phyloP scores from a whole-genome alignment of 345 rosid genomes.

The Sonneratia caseolaris region DNA sequence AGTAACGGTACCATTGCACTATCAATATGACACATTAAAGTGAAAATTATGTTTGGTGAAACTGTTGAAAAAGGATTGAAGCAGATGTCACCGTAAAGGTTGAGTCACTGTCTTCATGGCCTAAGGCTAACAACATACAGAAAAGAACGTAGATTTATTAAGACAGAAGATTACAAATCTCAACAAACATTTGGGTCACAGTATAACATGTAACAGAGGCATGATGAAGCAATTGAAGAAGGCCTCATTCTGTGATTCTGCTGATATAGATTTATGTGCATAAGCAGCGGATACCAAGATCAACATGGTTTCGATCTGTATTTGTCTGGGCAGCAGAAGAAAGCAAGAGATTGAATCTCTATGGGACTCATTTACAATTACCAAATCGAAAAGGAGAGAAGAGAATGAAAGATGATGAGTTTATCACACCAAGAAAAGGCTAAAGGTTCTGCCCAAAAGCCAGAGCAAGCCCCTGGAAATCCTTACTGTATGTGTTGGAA shows the following conservation, averaged over 20 bases:
- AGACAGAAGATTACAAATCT: neutral
- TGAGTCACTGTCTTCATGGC: neutral
- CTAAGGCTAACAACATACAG: neutral
- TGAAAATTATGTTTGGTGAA: neutral
- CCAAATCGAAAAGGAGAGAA: neutral
- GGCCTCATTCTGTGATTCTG: slow-evolving; percentile 4
- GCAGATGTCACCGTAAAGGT: neutral
- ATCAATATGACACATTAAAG: neutral
- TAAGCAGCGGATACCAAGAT: neutral
- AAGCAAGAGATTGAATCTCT: neutral
- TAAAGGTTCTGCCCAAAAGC: slow-evolving; percentile 30
- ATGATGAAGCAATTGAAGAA: slow-evolving; percentile 1
- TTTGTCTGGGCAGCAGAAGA: neutral
- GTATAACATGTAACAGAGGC: neutral
- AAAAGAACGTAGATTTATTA: neutral
- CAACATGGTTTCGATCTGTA: neutral
- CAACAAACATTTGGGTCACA: neutral
- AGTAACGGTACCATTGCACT: no score
- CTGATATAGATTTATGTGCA: slow-evolving; percentile 6
- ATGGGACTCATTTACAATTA: slow-evolving; percentile 11
- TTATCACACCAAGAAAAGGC: slow-evolving; percentile 2
- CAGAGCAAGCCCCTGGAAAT: slow-evolving; percentile 20
- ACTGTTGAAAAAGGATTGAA: neutral
- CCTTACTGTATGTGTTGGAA: slow-evolving; percentile 14
- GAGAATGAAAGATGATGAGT: neutral